A percentile compares a stretch with the other conserved stretches of the same genome.
Evolutionary conservation across 768 basidiomycete genomes (phyloP).

Genomic region (Agaricus blazei): DNA sequence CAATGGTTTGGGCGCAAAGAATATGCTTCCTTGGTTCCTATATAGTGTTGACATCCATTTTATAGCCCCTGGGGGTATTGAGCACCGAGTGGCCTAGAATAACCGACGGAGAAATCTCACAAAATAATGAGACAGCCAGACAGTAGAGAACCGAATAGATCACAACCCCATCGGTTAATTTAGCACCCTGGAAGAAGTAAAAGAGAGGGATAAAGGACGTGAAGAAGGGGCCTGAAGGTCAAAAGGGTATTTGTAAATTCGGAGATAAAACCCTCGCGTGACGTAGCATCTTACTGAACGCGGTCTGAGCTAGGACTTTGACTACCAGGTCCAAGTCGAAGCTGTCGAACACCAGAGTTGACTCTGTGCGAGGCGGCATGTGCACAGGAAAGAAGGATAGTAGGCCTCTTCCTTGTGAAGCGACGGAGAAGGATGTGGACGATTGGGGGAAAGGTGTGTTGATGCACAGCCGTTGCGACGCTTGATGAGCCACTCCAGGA

Average conservation of each 20-base stretch:
- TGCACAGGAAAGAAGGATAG: not conserved
- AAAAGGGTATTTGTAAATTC: not conserved
- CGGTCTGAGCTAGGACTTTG: constrained; percentile 74
- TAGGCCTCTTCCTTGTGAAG: too few relatives aligned
- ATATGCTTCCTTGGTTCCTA: constrained; percentile 64
- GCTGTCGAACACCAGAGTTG: constrained; percentile 56
- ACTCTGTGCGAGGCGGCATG: constrained; percentile 31
- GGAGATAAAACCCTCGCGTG: not conserved
- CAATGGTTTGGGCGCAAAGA: constrained; percentile 55
- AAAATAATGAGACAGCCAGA: constrained; percentile 54
- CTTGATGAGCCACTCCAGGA: too few relatives aligned
- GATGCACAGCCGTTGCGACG: too few relatives aligned
- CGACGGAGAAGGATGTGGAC: too few relatives aligned
- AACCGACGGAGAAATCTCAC: constrained; percentile 40
- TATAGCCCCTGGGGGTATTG: constrained; percentile 45
- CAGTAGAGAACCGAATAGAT: constrained; percentile 50
- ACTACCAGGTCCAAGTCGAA: constrained; percentile 75
- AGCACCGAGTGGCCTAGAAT: not conserved
- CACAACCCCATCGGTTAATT: constrained; percentile 46
- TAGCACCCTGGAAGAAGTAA: constrained; percentile 65
- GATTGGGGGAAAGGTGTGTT: not conserved
- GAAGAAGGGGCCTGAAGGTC: constrained; percentile 75
- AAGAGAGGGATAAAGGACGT: constrained; percentile 75
- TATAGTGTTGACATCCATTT: constrained; percentile 71
- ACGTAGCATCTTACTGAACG: constrained; percentile 56